Evolutionary conservation across 352 stramenopile species (phyloP).

Genomic region (Globisporangium camurandrum): DNA sequence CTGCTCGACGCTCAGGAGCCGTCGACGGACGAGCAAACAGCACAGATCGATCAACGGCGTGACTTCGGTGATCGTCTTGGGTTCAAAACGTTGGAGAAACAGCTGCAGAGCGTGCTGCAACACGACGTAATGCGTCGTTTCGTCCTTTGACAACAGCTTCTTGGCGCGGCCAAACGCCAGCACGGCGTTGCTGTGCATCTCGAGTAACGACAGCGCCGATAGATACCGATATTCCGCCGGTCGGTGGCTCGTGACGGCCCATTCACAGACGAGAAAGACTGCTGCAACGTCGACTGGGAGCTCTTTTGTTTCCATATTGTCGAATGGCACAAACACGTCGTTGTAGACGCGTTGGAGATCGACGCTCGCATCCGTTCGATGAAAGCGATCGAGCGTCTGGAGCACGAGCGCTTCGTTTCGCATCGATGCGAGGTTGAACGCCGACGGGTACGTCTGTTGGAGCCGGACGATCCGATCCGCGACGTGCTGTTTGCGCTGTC

Average conservation of each 20-base stretch:
- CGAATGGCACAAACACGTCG: slow-evolving; percentile 58
- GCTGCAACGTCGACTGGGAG: slow-evolving; percentile 63
- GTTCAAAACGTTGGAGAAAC: slow-evolving; percentile 72
- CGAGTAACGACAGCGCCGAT: slow-evolving; percentile 64
- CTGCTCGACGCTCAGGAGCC: slow-evolving; percentile 60
- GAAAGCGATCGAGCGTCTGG: slow-evolving; percentile 75
- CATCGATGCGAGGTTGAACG: slow-evolving; percentile 28
- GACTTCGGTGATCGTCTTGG: slow-evolving; percentile 67
- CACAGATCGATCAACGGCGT: slow-evolving; percentile 79
- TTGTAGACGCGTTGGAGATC: slow-evolving; percentile 67
- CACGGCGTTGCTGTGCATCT: slow-evolving; percentile 73
- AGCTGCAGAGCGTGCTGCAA: slow-evolving; percentile 67
- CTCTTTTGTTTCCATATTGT: slow-evolving; percentile 19
- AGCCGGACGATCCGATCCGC: slow-evolving; percentile 59
- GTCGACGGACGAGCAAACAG: slow-evolving; percentile 66
- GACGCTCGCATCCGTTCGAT: slow-evolving; percentile 61
- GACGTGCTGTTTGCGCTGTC: slow-evolving; percentile 43
- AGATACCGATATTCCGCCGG: slow-evolving; percentile 79
- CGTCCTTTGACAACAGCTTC: slow-evolving; percentile 21
- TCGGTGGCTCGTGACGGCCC: slow-evolving; percentile 73
- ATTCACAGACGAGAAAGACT: slow-evolving; percentile 76
- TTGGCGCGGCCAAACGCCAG: slow-evolving; percentile 56
- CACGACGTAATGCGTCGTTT: slow-evolving; percentile 56
- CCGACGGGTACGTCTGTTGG: slow-evolving; percentile 31
- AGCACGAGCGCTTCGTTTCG: slow-evolving; percentile 73